Conservation (phyloP, 305 asterid genomes). For the Fraxinus platypoda region DNA sequence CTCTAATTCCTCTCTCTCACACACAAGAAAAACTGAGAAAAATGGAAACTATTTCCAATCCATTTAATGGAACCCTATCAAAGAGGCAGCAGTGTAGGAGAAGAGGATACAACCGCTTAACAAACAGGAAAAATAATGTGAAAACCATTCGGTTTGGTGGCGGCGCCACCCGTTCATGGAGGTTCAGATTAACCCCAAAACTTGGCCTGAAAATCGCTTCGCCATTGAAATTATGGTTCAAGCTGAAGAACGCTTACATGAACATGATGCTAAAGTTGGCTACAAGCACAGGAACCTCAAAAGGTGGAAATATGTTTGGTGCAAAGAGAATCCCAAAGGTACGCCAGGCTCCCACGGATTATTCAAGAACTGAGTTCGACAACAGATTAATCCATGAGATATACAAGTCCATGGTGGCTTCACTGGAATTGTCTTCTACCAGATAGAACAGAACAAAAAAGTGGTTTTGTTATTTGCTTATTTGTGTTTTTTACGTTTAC, state of each 20-base stretch:
- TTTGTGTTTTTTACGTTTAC: neutral
- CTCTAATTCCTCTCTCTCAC: neutral
- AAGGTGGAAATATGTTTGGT: constrained; percentile 30
- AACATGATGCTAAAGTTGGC: constrained; percentile 52
- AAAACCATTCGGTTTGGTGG: constrained; percentile 34
- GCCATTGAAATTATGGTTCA: constrained; percentile 49
- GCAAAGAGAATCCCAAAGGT: constrained; percentile 40
- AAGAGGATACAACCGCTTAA: constrained; percentile 35
- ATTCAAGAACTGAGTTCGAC: constrained; percentile 48
- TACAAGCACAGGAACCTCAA: constrained; percentile 27
- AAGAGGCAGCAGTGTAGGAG: constrained; percentile 30
- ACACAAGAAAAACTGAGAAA: neutral
- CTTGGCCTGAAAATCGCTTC: constrained; percentile 38
- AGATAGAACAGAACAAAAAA: neutral
- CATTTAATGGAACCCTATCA: constrained; percentile 24
- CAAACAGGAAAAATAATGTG: constrained; percentile 25
- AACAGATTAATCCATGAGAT: constrained; percentile 60
- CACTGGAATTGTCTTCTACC: constrained; percentile 45
- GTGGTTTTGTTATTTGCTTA: neutral
- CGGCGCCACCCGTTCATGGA: constrained; percentile 37
- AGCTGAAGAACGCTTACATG: constrained; percentile 53
- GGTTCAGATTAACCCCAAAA: constrained; percentile 39
- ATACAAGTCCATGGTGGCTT: constrained; percentile 49
- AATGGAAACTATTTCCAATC: constrained; percentile 29
- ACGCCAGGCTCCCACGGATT: constrained; percentile 25